A percentile compares a stretch with the other conserved stretches of the same genome.
Conservation (phyloP, 257 asterid species). For the Oldenlandia corymbosa region DNA sequence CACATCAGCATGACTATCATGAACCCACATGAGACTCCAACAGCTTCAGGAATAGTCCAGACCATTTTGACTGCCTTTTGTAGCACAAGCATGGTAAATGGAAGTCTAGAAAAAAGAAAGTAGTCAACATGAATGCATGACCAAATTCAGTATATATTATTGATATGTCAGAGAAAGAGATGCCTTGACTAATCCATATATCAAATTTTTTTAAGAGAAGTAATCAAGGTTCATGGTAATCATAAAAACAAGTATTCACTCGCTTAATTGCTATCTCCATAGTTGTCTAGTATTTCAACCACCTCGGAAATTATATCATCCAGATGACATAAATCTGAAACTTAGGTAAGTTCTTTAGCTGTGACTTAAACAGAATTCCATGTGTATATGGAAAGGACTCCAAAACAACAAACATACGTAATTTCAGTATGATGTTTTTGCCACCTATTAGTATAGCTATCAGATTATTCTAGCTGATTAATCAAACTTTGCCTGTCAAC, state of each 20-base stretch:
- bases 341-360: neutral
- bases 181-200: neutral
- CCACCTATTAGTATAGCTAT: neutral
- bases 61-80: slow-evolving; percentile 87
- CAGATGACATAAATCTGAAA: neutral
- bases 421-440: neutral
- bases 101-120: slow-evolving; percentile 53
- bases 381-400: neutral
- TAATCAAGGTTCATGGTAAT: neutral
- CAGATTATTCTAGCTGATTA: neutral
- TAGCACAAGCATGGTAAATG: slow-evolving; percentile 92
- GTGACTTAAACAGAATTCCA: neutral
- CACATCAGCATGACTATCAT: slow-evolving; percentile 83
- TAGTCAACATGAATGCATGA: slow-evolving; percentile 4
- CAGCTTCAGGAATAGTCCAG: slow-evolving; percentile 77
- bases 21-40: slow-evolving; percentile 60
- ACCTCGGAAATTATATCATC: too few relatives aligned
- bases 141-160: neutral
- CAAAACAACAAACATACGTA: neutral
- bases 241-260: neutral
- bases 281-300: neutral
- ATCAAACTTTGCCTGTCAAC: neutral
- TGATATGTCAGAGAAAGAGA: neutral
- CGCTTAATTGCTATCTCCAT: neutral
- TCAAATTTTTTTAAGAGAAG: neutral